Evolutionary conservation across 108 stramenopile genomes (phyloP).

Genomic region (Chaetoceros muelleri): DNA sequence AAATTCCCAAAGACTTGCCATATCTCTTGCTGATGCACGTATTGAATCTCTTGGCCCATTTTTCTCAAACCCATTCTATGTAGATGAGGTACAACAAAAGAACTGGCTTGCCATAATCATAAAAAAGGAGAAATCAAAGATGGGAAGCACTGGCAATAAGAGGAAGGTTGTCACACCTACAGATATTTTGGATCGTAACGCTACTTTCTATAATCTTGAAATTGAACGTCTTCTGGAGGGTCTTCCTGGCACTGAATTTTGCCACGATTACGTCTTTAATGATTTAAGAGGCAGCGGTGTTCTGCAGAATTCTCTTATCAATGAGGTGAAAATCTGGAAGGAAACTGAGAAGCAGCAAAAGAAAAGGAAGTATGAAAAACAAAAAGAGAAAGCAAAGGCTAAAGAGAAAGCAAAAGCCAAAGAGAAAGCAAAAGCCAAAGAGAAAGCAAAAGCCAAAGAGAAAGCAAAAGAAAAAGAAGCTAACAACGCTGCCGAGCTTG

Average conservation of each 20-base stretch:
- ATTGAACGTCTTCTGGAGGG: slow-evolving; percentile 71
- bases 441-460: slow-evolving; percentile 18
- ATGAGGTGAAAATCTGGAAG: too few relatives aligned
- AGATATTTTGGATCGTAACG: slow-evolving; percentile 56
- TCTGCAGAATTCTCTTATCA: slow-evolving; percentile 27
- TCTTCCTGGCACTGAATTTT: slow-evolving; percentile 64
- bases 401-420: slow-evolving; percentile 11
- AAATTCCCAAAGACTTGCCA: slow-evolving; percentile 28
- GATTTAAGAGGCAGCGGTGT: slow-evolving; percentile 30
- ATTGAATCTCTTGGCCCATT: slow-evolving; percentile 48
- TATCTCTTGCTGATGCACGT: slow-evolving; percentile 43
- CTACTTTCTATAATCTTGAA: slow-evolving; percentile 68
- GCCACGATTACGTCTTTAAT: slow-evolving; percentile 47
- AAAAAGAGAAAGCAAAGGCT: slow-evolving; percentile 10
- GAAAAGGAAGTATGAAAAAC: slow-evolving; percentile 31
- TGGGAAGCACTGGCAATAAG: slow-evolving; percentile 79
- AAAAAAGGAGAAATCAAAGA: slow-evolving; percentile 62
- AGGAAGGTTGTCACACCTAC: slow-evolving; percentile 60
- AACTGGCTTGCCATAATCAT: slow-evolving; percentile 59
- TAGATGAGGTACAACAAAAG: slow-evolving; percentile 29
- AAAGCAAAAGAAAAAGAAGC: slow-evolving; percentile 22
- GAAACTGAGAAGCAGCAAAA: slow-evolving; percentile 41
- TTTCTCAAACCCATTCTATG: slow-evolving; percentile 57
- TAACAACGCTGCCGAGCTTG: slow-evolving; percentile 20
- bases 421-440: slow-evolving; percentile 12